phyloP scores from a whole-genome alignment of 2,329 filamentous ascomycete genomes.

The Scedosporium boydii region DNA sequence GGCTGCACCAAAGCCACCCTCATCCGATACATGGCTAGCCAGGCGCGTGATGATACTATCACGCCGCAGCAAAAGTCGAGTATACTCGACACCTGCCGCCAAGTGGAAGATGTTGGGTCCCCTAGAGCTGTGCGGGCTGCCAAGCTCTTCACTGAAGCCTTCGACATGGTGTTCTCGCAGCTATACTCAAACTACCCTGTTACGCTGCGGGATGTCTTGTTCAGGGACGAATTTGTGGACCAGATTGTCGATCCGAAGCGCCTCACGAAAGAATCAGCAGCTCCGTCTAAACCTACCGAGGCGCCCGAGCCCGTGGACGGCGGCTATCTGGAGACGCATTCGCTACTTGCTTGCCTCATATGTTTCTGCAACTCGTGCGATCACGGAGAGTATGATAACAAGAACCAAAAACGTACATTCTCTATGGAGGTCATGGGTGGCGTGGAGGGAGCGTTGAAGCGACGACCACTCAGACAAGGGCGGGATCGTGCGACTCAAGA shows the following conservation, averaged over 20 bases:
- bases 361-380: slow-evolving; percentile 53
- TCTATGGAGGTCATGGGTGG: slow-evolving; percentile 29
- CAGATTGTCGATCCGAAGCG: slow-evolving; percentile 44
- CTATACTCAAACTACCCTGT: slow-evolving; percentile 27
- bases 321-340: slow-evolving; percentile 39
- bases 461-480: slow-evolving; percentile 2
- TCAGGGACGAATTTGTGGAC: slow-evolving; percentile 44
- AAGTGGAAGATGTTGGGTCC: slow-evolving; percentile 25
- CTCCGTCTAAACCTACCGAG: slow-evolving; percentile 19
- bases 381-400: slow-evolving; percentile 50
- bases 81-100: slow-evolving; percentile 37
- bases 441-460: slow-evolving; percentile 5
- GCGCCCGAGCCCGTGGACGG: slow-evolving; percentile 19
- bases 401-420: slow-evolving; percentile 41
- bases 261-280: slow-evolving; percentile 33
- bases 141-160: slow-evolving; percentile 45
- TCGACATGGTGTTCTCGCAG: slow-evolving; percentile 42
- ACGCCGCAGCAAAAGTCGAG: slow-evolving; percentile 46
- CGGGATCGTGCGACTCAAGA: slow-evolving; percentile 4
- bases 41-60: slow-evolving; percentile 35
- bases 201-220: slow-evolving; percentile 40
- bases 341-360: slow-evolving; percentile 46
- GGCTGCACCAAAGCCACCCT: slow-evolving; percentile 38
- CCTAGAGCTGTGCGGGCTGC: slow-evolving; percentile 33
- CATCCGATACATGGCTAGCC: slow-evolving; percentile 42